Evolutionary conservation across 345 rosid species (phyloP), one percentile per base, ranked within the genome.

Genomic region (Turritis glabra): DNA sequence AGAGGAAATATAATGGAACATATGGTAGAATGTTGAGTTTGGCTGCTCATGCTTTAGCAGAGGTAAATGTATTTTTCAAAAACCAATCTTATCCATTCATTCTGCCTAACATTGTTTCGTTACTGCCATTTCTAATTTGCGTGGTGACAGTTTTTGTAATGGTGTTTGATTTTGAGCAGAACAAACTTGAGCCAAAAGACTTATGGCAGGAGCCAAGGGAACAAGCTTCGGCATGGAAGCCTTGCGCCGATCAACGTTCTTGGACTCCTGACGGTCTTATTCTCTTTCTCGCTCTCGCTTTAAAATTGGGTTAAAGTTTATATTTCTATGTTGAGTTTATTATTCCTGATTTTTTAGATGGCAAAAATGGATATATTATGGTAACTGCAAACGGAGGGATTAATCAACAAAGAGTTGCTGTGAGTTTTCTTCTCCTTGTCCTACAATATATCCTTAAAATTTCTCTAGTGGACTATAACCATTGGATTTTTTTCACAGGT

Each of bases 331-430:
- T n/a, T n/a, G 21, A n/a, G 21, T 44, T 44, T 44, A 44, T 19
- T 3, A 44, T 43, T 68, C 5, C 13, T 40, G 48, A 5, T 4
- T 52, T 7, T 38, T 19, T 57, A 92, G 97, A 82, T 67, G 93
- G 91, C 60, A 79, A 76, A 47, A 95, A 92, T 63, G 99, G 99
- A 82, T 95, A 91, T 80, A 83, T 95, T 52, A 66, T 87, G 89
- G 80, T 92, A 75, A 95, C 99, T 60, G 97, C 97, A 80, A 95
- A 95, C 76, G 99, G 99, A 76, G 97, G 99, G 66, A 89, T 95
- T 38, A 95, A 90, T 82, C 99, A 95, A 86, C 99, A 92, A 84
- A 75, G 97, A 72, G 99, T 95, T 54, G 97, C 99, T 66, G 99
- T 92, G 84, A 83, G 88, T 63, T 55, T 25, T 21, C 46, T 55